phyloP scores from a whole-genome alignment of 345 rosid species.

The Stellera chamaejasme region DNA sequence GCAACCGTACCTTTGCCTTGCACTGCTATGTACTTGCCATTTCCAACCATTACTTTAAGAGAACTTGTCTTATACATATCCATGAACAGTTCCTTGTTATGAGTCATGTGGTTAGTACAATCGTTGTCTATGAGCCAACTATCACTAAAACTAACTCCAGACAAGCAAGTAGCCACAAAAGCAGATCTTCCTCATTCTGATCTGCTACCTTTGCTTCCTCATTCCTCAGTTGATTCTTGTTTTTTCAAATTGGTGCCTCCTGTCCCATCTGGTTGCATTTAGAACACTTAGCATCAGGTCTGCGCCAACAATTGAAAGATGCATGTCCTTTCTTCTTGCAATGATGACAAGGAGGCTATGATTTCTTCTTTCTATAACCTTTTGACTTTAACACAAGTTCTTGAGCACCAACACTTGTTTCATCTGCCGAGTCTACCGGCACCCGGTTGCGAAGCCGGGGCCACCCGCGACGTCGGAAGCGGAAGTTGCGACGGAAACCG shows the following conservation, averaged over 20 bases:
- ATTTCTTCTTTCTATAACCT: neutral
- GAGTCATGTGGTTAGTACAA: conserved; percentile 3
- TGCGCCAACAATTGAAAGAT: neutral
- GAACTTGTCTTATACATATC: neutral
- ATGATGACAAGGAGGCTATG: neutral
- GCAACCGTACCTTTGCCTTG: too few relatives aligned
- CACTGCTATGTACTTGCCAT: neutral
- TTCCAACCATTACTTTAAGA: neutral
- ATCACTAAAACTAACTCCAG: neutral
- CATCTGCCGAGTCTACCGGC: too few relatives aligned
- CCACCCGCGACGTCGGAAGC: too few relatives aligned
- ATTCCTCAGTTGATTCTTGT: neutral
- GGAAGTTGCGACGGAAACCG: too few relatives aligned
- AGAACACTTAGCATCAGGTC: neutral
- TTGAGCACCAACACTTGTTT: neutral
- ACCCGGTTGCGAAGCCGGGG: too few relatives aligned
- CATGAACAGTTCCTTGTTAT: neutral
- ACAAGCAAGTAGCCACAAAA: too few relatives aligned
- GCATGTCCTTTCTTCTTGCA: neutral
- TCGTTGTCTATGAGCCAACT: neutral
- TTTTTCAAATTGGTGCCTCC: neutral
- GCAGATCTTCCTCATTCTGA: too few relatives aligned
- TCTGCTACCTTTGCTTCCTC: neutral
- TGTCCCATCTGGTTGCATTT: neutral
- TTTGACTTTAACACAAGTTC: too few relatives aligned